Evolutionary conservation across 306 rosid genomes (phyloP).

Genomic region (Abrus pulchellus): DNA sequence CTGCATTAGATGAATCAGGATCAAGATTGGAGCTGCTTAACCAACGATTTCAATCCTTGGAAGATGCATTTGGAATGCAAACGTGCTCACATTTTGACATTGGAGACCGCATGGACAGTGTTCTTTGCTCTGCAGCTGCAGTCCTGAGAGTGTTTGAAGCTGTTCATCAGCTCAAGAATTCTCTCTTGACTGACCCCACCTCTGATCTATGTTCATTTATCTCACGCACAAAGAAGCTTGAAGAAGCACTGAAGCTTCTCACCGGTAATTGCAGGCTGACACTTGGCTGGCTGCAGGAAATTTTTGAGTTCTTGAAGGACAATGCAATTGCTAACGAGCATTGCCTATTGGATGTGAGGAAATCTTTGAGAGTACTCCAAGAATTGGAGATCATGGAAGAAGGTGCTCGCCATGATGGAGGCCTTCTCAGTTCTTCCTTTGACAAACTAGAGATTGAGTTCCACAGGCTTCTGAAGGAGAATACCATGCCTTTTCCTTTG

Average conservation of each 20-base stretch:
- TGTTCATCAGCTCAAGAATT: conserved; percentile 60
- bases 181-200: conserved; percentile 48
- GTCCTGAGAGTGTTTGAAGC: conserved; percentile 58
- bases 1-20: conserved; percentile 49
- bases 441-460: conserved; percentile 77
- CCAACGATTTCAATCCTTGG: conserved; percentile 55
- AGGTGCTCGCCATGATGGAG: conserved; percentile 59
- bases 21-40: conserved; percentile 51
- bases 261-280: conserved; percentile 62
- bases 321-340: conserved; percentile 38
- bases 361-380: conserved; percentile 52
- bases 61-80: conserved; percentile 43
- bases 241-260: conserved; percentile 68
- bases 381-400: conserved; percentile 53
- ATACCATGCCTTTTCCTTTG: conserved; percentile 54
- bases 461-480: conserved; percentile 59
- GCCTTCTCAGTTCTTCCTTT: conserved; percentile 69
- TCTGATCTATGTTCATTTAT: conserved; percentile 59
- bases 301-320: conserved; percentile 54
- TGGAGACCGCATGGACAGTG: conserved; percentile 55
- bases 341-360: conserved; percentile 54
- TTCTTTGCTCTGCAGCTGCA: conserved; percentile 62
- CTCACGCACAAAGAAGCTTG: conserved; percentile 54
- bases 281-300: conserved; percentile 60
- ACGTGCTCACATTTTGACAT: conserved; percentile 44